A percentile compares a stretch with the other conserved stretches of the same genome.
These are phyloP conservation scores for Blumeriella jaapii DNA, from an alignment of 2,329 filamentous ascomycete species.

Conservation along the genomic window DNA sequence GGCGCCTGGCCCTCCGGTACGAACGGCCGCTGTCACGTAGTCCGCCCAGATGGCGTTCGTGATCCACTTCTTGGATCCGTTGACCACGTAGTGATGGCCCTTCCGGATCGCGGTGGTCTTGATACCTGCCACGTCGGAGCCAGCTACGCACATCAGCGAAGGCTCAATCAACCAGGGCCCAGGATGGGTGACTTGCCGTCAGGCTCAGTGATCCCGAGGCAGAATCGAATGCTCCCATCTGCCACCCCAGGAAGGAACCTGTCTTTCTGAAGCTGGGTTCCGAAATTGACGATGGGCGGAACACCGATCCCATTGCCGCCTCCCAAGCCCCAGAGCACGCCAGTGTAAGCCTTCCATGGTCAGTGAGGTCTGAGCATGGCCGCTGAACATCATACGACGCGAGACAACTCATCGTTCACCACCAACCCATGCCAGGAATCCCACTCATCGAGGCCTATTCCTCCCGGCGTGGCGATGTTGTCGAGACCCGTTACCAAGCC, in stretches of 20 bases:
- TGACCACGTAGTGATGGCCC: slow-evolving; percentile 46
- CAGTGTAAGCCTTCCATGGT: slow-evolving; percentile 34
- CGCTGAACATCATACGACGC: slow-evolving; percentile 28
- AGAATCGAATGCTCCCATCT: slow-evolving; percentile 47
- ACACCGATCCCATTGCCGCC: slow-evolving; percentile 51
- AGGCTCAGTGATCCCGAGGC: slow-evolving; percentile 54
- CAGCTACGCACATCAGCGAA: slow-evolving; percentile 29
- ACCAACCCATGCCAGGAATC: slow-evolving; percentile 47
- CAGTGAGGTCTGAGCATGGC: slow-evolving; percentile 1
- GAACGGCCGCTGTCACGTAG: slow-evolving; percentile 50
- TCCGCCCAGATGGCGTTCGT: slow-evolving; percentile 50
- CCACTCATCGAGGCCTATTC: slow-evolving; percentile 36
- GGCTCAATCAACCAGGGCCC: neutral
- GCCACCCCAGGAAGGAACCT: slow-evolving; percentile 49
- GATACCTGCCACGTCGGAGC: slow-evolving; percentile 54
- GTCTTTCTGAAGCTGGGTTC: slow-evolving; percentile 45
- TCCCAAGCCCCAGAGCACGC: slow-evolving; percentile 45
- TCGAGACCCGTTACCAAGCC: slow-evolving; percentile 28
- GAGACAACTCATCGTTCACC: slow-evolving; percentile 41
- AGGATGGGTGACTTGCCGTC: slow-evolving; percentile 32
- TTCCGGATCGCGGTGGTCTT: slow-evolving; percentile 44
- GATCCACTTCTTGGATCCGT: slow-evolving; percentile 59
- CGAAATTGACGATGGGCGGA: slow-evolving; percentile 52
- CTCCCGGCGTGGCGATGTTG: slow-evolving; percentile 33
- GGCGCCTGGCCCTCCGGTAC: slow-evolving; percentile 43